These are phyloP conservation scores for Septoria linicola DNA, from an alignment of 2,329 filamentous ascomycete genomes.

Conservation along the genomic window DNA sequence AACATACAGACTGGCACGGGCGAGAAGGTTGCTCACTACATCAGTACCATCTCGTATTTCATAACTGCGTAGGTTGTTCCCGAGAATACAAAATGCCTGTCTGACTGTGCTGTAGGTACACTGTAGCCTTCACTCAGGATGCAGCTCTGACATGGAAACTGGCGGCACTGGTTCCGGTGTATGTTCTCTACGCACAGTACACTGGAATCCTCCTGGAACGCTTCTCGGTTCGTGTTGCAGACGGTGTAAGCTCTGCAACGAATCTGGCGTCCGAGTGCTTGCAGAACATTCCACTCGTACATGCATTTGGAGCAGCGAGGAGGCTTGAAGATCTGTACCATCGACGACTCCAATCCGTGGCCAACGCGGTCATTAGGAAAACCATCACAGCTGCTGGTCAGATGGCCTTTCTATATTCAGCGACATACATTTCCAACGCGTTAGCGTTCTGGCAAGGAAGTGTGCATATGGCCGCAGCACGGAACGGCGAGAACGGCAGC, in stretches of 20 bases:
- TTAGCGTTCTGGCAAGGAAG: slow-evolving; percentile 68
- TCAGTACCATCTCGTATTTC: slow-evolving; percentile 64
- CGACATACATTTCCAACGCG: slow-evolving; percentile 65
- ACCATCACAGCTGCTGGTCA: slow-evolving; percentile 57
- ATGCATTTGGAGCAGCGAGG: slow-evolving; percentile 55
- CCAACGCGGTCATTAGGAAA: slow-evolving; percentile 58
- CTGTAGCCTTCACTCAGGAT: slow-evolving; percentile 65
- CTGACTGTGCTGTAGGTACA: slow-evolving; percentile 49
- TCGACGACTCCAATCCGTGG: slow-evolving; percentile 51
- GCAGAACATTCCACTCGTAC: slow-evolving; percentile 48
- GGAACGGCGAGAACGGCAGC: neutral
- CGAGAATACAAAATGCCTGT: neutral
- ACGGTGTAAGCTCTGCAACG: slow-evolving; percentile 57
- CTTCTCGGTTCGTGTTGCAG: slow-evolving; percentile 51
- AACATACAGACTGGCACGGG: slow-evolving; percentile 66
- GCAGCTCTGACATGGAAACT: slow-evolving; percentile 63
- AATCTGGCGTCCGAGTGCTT: slow-evolving; percentile 63
- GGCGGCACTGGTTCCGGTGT: slow-evolving; percentile 61
- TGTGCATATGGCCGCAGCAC: slow-evolving; percentile 46
- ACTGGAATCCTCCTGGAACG: slow-evolving; percentile 57
- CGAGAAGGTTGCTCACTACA: slow-evolving; percentile 67
- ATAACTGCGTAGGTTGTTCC: slow-evolving; percentile 44
- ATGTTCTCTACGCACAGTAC: slow-evolving; percentile 55
- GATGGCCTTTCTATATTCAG: slow-evolving; percentile 63
- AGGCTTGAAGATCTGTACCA: slow-evolving; percentile 61